Evolutionary conservation across 768 basidiomycete genomes (phyloP), one percentile per base, ranked within the genome.

Genomic region (Dacryopinax primogenitus): DNA sequence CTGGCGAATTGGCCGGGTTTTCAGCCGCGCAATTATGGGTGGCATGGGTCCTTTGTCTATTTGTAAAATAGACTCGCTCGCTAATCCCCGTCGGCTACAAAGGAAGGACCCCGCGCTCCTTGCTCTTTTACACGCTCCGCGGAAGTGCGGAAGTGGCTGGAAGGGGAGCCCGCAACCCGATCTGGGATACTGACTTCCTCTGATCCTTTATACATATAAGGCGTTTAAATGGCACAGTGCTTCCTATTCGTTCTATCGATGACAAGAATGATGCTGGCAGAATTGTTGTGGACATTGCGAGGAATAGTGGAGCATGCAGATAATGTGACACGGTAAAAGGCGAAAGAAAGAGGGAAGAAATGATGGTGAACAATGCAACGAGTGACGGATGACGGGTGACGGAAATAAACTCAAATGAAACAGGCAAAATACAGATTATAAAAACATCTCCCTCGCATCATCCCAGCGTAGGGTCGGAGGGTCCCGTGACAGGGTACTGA

Each of bases 281-380:
- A 32, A 58, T 26, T 58, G 51, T 58, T 44, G 51, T 28, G 51
- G 51, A 58, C 51, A 58, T 58, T 58, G 51, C 51, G 11, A 11
- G 51, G 51, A 58, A 58, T 58, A 30, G 21, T 11, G 51, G 51
- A 58, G 21, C 32, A 58, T 58, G 51, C 51, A 32, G 51, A 58
- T 58, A 58, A 58, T 58, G 32, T 58, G 51, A 58, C 51, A 58
- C 51, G 18, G 30, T 58, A 30, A 58, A 58, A 4, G 9, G 26
- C 13, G 4, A 30, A 58, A 58, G 32, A 23, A 58, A 58, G 51
- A 58, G 3, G 41, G 41, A 44, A 58, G 21, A 58, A 58, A 21
- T 23, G 21, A 21, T 7, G 51, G 51, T 32, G 30, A 30, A 84
- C 83, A 23, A 69, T 79, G 32, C 90, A 88, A 75, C 86, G 88